Base-by-base conservation (phyloP, 495 filamentous ascomycete genomes). In the Amphirosellinia nigrospora region DNA sequence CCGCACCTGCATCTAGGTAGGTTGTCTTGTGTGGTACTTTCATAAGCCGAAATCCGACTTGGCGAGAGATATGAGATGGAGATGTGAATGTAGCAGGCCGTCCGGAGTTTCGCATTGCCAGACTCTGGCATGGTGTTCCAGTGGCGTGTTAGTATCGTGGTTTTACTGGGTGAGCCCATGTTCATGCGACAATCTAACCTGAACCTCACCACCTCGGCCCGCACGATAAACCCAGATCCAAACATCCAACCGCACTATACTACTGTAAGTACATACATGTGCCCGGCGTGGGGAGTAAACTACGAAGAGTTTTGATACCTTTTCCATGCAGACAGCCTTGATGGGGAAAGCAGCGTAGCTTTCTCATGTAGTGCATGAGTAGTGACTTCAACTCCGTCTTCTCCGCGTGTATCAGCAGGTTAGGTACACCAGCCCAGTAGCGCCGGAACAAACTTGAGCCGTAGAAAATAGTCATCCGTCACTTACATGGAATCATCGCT, bases 101-200 rank as follows among this genome's bases (percentile, higher is more conserved):
- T 50, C 26, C 21, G 63, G 63, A 34, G 45, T 36, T 53, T 28
- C 43, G 38, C 61, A 48, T 64, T 28, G 61, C 32, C 38, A 45
- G 59, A 62, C 34, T n/a, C 39, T 30, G 39, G 59, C 10, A 19
- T 11, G 60, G 43, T 64, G 61, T 64, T 45, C 16, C 23, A 38
- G 61, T 64, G 61, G 61, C 61, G 30, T 64, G 61, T 34, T 64
- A 21, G 19, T 64, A 21, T 64, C 26, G 62, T 65, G 62, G 9
- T 62, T 52, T 50, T 65, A 53, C 45, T 41, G 48, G 63, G 41
- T 53, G 63, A 65, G 63, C 45, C 46, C 28, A 65, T 65, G 62
- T 28, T 30, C 62, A 45, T 52, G 62, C 45, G 62, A 52, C 30
- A 52, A 21, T 28, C 39, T 16, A 32, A 53, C 63, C 63, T 65